Conservation (phyloP, 345 rosid genomes). For the Eucalyptus regnans region DNA sequence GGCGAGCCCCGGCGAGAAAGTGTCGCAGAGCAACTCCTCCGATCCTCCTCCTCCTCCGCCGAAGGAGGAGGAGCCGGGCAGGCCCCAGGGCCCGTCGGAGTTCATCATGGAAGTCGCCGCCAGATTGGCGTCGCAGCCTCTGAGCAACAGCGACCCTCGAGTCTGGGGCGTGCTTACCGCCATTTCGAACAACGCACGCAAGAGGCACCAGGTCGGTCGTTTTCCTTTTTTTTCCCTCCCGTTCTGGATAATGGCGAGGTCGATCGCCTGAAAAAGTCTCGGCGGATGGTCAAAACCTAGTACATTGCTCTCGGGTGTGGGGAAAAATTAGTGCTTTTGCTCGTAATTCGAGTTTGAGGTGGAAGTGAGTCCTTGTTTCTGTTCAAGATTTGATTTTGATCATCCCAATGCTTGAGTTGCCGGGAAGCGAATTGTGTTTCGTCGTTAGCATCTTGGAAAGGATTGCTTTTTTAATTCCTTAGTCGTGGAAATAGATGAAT, state of each 20-base stretch:
- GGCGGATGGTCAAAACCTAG: neutral
- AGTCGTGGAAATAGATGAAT: neutral
- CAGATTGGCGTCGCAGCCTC: conserved; percentile 58
- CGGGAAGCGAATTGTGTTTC: neutral
- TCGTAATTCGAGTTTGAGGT: neutral
- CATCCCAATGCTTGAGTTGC: neutral
- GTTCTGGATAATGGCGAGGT: neutral
- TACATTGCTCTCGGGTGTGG: neutral
- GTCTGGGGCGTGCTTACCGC: conserved; percentile 98
- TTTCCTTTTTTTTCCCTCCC: neutral
- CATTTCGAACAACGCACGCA: conserved; percentile 65
- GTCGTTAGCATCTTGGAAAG: neutral
- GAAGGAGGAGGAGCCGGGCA: neutral
- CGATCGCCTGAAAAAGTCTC: neutral
- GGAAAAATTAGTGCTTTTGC: neutral
- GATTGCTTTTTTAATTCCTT: neutral
- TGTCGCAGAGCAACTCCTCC: conserved; percentile 12
- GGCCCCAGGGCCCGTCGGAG: conserved; percentile 22
- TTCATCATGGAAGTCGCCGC: conserved; percentile 50
- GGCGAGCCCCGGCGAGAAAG: neutral
- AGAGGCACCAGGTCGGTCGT: conserved; percentile 51
- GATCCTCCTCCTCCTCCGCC: neutral
- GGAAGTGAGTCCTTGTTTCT: neutral
- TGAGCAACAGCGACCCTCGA: conserved; percentile 42
- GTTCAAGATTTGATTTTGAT: neutral